Base-by-base conservation (phyloP, 371 early-diverging fungal genomes). In the Paraphysoderma sedebokerense region DNA sequence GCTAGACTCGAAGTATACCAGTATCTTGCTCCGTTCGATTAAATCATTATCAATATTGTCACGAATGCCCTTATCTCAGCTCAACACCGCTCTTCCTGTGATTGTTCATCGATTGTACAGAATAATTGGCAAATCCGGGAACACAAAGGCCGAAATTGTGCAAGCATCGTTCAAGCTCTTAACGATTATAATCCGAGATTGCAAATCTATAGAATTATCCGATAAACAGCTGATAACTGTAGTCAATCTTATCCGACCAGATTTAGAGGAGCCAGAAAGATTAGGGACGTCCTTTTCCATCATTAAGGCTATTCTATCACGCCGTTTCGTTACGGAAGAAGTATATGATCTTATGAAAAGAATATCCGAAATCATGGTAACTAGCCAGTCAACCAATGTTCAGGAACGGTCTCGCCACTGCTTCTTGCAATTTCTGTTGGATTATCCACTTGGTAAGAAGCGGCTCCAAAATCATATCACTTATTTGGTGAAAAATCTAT, bases 281-380 rank as follows among this genome's bases (percentile, higher is more conserved):
- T 90, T 89, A 56, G 65, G 77, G 1, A 83, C 83, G 2, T 81
- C 82, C 0, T 93, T 95, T 52, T 70, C 80, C 0, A 57, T 97
- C 13, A 69, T 95, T 36, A 75, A 82, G 20, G 84, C 90, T 6
- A 81, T 97, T 38, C 61, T 97, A 30, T 63, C 78, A 0, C 79
- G 89, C 20, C 79, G 87, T 48, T 76, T 87, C 49, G 69, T 93
- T 28, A 80, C 79, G 20, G 76, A 80, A 11, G 86, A 87, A 56
- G 68, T 97, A 51, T 96, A 93, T 55, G 90, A 92, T 47, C 55
- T 95, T 35, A 84, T 95, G 79, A 82, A 81, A 49, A 59, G 60
- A 13, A 69, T 93, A 7, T 65, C 77, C 5, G 60, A 74, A 52
- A 68, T 86, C 41, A 77, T 92, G 79, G 76, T 98, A 17, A 88